Conservation (phyloP, 106 monocot genomes). For the Triglochin maritima region DNA sequence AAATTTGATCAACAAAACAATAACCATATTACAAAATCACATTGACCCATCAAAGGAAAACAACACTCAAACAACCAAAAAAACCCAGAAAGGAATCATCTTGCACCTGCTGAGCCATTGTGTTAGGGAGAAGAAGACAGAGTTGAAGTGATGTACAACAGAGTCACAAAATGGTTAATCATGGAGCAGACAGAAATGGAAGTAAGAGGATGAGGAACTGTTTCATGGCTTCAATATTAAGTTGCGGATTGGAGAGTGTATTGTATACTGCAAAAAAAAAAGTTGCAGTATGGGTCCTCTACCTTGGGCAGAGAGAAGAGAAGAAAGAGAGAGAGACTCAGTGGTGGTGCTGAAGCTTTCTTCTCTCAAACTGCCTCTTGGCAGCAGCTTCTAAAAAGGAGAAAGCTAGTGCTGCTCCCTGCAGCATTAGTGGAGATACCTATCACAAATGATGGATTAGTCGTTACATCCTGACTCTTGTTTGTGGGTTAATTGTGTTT, state of each 20-base stretch:
- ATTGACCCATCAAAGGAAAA: not conserved
- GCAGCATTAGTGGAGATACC: too few species aligned
- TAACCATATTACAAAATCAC: too few species aligned
- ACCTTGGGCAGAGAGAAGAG: not conserved
- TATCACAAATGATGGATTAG: too few species aligned
- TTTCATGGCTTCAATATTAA: not conserved
- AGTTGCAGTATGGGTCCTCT: not conserved
- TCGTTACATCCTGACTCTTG: too few species aligned
- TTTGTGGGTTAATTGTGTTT: too few species aligned
- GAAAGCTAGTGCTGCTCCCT: not conserved
- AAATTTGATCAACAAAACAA: not conserved
- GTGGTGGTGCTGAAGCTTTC: not conserved
- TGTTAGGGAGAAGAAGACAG: not conserved
- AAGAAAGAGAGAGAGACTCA: not conserved
- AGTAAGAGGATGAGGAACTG: not conserved
- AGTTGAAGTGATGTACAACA: not conserved
- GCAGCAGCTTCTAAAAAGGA: not conserved
- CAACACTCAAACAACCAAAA: not conserved
- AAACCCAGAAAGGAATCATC: not conserved
- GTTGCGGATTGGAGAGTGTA: not conserved
- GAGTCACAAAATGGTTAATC: not conserved
- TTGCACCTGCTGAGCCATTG: slow-evolving; percentile 3
- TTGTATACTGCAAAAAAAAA: not conserved
- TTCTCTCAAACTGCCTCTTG: not conserved
- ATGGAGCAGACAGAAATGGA: not conserved